A percentile compares a stretch with the other conserved stretches of the same genome.
These are phyloP conservation scores for Rhipidocladum racemiflorum DNA, from an alignment of 176 grass and related monocot species.

Conservation along the genomic window DNA sequence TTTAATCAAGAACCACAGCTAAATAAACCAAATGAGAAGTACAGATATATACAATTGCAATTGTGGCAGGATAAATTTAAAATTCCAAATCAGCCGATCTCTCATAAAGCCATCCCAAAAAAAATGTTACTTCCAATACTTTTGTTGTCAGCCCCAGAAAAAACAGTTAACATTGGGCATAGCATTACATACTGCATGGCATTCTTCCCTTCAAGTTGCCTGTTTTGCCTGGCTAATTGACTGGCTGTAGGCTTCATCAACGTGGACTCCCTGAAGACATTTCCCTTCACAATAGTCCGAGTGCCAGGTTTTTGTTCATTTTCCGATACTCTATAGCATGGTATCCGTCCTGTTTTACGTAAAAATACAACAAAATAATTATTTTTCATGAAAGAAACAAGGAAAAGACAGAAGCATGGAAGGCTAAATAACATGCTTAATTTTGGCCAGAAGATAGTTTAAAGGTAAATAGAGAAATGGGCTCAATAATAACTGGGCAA, in stretches of 20 bases:
- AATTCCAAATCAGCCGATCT: not conserved
- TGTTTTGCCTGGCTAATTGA: slow-evolving; percentile 80
- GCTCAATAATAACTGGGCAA: not conserved
- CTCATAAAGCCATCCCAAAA: not conserved
- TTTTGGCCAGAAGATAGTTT: not conserved
- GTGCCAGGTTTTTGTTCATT: slow-evolving; percentile 18
- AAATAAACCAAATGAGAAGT: slow-evolving; percentile 9
- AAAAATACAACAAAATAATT: slow-evolving; percentile 5
- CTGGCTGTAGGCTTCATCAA: slow-evolving; percentile 91
- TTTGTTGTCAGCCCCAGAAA: not conserved
- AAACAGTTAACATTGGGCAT: not conserved
- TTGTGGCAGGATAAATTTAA: not conserved
- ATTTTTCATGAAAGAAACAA: not conserved
- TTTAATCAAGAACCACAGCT: not conserved
- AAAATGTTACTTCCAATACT: not conserved
- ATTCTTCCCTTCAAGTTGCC: slow-evolving; percentile 25
- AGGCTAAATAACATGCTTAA: not conserved
- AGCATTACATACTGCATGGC: slow-evolving; percentile 36
- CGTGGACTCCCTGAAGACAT: slow-evolving; percentile 58
- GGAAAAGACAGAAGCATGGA: not conserved
- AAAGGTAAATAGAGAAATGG: not conserved
- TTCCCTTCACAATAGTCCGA: slow-evolving; percentile 35
- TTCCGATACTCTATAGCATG: slow-evolving; percentile 16
- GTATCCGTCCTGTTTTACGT: slow-evolving; percentile 42
- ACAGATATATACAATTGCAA: not conserved